phyloP scores from a whole-genome alignment of 306 rosid genomes.

The Pueraria montana region DNA sequence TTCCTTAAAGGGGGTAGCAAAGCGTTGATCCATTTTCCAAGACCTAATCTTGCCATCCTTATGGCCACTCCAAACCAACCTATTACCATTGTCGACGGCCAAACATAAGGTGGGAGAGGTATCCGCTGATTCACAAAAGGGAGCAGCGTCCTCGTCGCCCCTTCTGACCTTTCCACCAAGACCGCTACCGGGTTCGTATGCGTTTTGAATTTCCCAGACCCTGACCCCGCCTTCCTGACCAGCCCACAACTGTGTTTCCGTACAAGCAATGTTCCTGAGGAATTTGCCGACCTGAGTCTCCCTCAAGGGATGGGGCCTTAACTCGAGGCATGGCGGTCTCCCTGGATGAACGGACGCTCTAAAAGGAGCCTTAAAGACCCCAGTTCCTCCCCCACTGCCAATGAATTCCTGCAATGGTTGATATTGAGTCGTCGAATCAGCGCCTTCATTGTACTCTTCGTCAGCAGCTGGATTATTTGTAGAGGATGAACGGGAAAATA shows the following conservation, averaged over 20 bases:
- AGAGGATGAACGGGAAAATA: constrained; percentile 67
- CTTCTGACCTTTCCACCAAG: constrained; percentile 81
- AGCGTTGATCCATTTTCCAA: constrained; percentile 85
- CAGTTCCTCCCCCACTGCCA: constrained; percentile 71
- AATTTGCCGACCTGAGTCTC: constrained; percentile 95
- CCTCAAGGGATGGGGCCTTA: constrained; percentile 92
- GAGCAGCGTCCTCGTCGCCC: constrained; percentile 96
- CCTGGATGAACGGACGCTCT: constrained; percentile 91
- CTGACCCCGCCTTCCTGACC: constrained; percentile 95
- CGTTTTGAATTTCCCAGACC: constrained; percentile 74
- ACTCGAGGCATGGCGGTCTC: constrained; percentile 88
- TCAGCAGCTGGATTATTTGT: constrained; percentile 24
- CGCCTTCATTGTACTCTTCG: constrained; percentile 52
- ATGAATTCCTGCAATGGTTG: constrained; percentile 82
- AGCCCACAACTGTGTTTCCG: constrained; percentile 89
- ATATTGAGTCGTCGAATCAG: constrained; percentile 36
- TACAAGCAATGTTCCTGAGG: constrained; percentile 88
- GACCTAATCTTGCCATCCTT: constrained; percentile 97
- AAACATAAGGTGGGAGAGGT: constrained; percentile 82
- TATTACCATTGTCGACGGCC: constrained; percentile 73
- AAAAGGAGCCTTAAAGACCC: constrained; percentile 74
- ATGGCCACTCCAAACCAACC: constrained; percentile 89
- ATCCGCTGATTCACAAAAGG: constrained; percentile 76
- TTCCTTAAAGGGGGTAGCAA: constrained; percentile 83
- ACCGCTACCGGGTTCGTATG: constrained; percentile 73